These are phyloP conservation scores for Rosa multiflora DNA, from an alignment of 306 rosid genomes.

Conservation along the genomic window DNA sequence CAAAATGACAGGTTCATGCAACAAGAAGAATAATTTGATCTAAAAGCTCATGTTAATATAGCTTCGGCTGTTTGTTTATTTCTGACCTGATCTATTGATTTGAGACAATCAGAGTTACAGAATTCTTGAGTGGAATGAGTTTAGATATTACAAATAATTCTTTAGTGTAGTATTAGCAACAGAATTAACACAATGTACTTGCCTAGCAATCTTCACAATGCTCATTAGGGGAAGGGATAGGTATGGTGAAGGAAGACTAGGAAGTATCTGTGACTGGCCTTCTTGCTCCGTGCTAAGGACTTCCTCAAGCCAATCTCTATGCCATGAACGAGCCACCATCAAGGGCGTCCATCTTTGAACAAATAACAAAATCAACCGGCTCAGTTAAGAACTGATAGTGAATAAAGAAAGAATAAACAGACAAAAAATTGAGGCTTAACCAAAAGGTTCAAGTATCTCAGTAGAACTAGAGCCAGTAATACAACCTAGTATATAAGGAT, in stretches of 20 bases:
- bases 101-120: slow-evolving; percentile 1
- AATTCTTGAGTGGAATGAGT: neutral
- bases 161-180: neutral
- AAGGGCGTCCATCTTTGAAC: slow-evolving; percentile 79
- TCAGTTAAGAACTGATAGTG: slow-evolving; percentile 18
- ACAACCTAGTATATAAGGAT: neutral
- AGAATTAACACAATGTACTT: slow-evolving; percentile 19
- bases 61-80: neutral
- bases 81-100: neutral
- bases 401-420: slow-evolving; percentile 4
- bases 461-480: neutral
- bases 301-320: slow-evolving; percentile 79
- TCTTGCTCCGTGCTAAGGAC: slow-evolving; percentile 56
- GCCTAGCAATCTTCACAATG: slow-evolving; percentile 86
- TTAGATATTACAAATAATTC: neutral
- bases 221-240: slow-evolving; percentile 91
- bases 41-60: neutral
- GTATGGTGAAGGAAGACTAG: slow-evolving; percentile 67
- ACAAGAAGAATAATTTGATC: neutral
- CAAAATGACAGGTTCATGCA: neutral
- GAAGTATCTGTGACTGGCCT: slow-evolving; percentile 45
- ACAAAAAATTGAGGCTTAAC: neutral
- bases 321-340: slow-evolving; percentile 94
- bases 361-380: slow-evolving; percentile 20
- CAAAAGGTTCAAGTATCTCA: slow-evolving; percentile 9